A percentile compares a stretch with the other conserved stretches of the same genome.
Evolutionary conservation across 495 filamentous ascomycete species (phyloP).

Genomic region (Xylaria cubensis): DNA sequence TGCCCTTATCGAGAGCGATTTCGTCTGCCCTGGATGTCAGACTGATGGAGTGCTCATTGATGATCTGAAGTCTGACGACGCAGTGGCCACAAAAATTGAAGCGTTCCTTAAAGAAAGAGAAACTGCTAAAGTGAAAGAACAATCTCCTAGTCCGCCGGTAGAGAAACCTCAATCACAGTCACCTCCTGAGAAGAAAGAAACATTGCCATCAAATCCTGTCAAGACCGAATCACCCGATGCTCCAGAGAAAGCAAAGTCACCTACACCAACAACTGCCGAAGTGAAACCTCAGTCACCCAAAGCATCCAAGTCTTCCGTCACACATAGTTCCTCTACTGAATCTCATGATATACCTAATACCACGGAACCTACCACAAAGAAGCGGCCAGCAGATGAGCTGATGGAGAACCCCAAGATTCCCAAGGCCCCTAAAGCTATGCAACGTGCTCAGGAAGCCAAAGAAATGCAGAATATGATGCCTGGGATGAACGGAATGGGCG

Average conservation of each 20-base stretch:
- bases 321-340: constrained; percentile 38
- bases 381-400: constrained; percentile 80
- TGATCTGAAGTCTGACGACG: constrained; percentile 82
- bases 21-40: constrained; percentile 90
- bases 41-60: constrained; percentile 91
- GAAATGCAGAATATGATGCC: constrained; percentile 48
- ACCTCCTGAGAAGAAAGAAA: constrained; percentile 36
- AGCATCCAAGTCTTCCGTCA: constrained; percentile 30
- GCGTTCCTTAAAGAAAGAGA: constrained; percentile 77
- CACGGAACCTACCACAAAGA: constrained; percentile 59
- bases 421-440: constrained; percentile 66
- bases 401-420: constrained; percentile 69
- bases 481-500: constrained; percentile 49
- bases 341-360: constrained; percentile 49
- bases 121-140: constrained; percentile 58
- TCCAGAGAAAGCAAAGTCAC: constrained; percentile 46
- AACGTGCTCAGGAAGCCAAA: constrained; percentile 50
- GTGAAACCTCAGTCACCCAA: constrained; percentile 35
- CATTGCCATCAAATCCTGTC: constrained; percentile 13
- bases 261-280: constrained; percentile 41
- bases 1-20: constrained; percentile 96
- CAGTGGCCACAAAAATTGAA: constrained; percentile 76
- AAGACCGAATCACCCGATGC: constrained; percentile 26
- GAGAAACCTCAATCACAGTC: constrained; percentile 40
- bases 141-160: constrained; percentile 46